phyloP scores from a whole-genome alignment of 371 early-diverging fungal genomes.

The Apophysomyces trapeziformis region DNA sequence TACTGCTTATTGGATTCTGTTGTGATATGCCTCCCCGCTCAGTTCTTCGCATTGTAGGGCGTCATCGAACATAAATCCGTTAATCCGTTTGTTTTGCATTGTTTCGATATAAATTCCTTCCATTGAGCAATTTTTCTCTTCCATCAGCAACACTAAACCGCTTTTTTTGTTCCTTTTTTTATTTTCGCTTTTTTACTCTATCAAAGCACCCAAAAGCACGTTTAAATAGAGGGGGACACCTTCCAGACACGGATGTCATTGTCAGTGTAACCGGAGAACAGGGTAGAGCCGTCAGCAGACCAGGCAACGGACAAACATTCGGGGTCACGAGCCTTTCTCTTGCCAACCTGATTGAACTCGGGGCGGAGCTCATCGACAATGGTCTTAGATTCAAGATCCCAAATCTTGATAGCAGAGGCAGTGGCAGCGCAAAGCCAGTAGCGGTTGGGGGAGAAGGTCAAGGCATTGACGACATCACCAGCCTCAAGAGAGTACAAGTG shows the following conservation, averaged over 20 bases:
- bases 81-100: too few relatives aligned
- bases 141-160: background rate
- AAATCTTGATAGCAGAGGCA: slow-evolving; percentile 95
- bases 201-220: background rate
- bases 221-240: slow-evolving; percentile 71
- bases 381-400: slow-evolving; percentile 98
- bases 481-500: slow-evolving; percentile 99
- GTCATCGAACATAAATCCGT: too few relatives aligned
- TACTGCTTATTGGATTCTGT: too few relatives aligned
- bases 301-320: slow-evolving; percentile 95
- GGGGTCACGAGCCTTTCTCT: slow-evolving; percentile 75
- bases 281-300: slow-evolving; percentile 97
- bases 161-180: slow-evolving; percentile 12
- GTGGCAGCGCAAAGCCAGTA: slow-evolving; percentile 99
- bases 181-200: slow-evolving; percentile 6
- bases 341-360: slow-evolving; percentile 80
- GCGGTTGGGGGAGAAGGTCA: slow-evolving; percentile 99
- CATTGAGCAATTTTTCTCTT: too few relatives aligned
- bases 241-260: slow-evolving; percentile 95
- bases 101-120: too few relatives aligned
- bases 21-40: too few relatives aligned
- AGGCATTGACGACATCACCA: slow-evolving; percentile 94
- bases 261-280: slow-evolving; percentile 99
- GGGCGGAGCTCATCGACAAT: slow-evolving; percentile 95
- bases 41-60: too few relatives aligned